Percentiles rank a stretch among this genome's conserved stretches.
Conservation (phyloP, 106 monocot species). For the Xerophyta viscosa region DNA sequence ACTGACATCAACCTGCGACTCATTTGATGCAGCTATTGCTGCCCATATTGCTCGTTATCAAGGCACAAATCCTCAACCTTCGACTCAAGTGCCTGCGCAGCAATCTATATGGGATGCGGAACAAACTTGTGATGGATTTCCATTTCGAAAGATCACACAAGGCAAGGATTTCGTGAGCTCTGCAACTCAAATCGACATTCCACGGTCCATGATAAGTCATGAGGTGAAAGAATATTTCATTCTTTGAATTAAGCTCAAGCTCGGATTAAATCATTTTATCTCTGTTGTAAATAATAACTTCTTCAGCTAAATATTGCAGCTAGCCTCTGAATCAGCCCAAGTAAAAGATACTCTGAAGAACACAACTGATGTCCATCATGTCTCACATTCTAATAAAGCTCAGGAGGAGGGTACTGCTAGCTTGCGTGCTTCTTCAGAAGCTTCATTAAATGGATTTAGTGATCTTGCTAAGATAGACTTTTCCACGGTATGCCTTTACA, state of each 20-base stretch:
- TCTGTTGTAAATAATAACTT: neutral
- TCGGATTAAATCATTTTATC: neutral
- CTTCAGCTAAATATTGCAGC: slow-evolving; percentile 1
- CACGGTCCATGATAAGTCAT: neutral
- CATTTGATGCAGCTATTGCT: slow-evolving; percentile 72
- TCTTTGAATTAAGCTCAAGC: too few relatives aligned
- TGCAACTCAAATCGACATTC: too few relatives aligned
- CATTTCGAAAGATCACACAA: slow-evolving; percentile 21
- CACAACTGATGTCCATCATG: slow-evolving; percentile 11
- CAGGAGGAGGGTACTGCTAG: neutral
- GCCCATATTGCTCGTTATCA: slow-evolving; percentile 24
- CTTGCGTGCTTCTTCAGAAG: slow-evolving; percentile 12
- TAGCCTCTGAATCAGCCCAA: slow-evolving; percentile 3
- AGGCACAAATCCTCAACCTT: slow-evolving; percentile 7
- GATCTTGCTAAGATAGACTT: slow-evolving; percentile 15
- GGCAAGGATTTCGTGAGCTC: too few relatives aligned
- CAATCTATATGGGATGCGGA: slow-evolving; percentile 61
- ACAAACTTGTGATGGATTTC: slow-evolving; percentile 60
- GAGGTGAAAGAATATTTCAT: neutral
- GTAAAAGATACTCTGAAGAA: neutral
- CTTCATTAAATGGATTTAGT: slow-evolving; percentile 4
- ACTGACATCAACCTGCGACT: slow-evolving; percentile 33
- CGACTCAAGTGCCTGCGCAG: slow-evolving; percentile 13
- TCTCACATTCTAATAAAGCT: neutral
- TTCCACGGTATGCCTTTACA: slow-evolving; percentile 17